A percentile compares a stretch with the other conserved stretches of the same genome.
phyloP scores from a whole-genome alignment of 1,284 basidiomycete genomes.

The Ceratobasidium sp. region DNA sequence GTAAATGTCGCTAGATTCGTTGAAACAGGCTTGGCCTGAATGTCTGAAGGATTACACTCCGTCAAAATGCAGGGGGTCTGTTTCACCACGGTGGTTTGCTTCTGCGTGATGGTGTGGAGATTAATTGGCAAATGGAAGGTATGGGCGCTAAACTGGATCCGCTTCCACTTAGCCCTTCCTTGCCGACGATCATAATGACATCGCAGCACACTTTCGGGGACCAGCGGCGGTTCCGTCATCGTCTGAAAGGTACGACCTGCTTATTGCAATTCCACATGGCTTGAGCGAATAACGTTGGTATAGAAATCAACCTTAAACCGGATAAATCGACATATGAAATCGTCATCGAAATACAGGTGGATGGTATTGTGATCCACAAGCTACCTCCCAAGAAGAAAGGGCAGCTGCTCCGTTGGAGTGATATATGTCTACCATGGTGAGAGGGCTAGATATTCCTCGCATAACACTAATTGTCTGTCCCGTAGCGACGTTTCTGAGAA shows the following conservation, averaged over 20 bases:
- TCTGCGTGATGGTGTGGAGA: too few relatives aligned
- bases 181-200: background rate
- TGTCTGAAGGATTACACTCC: too few relatives aligned
- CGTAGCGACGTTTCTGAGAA: background rate
- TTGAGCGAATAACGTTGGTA: background rate
- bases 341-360: background rate
- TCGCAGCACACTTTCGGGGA: background rate
- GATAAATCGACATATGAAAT: background rate
- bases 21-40: too few relatives aligned
- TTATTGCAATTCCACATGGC: background rate
- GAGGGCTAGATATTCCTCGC: background rate
- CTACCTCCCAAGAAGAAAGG: background rate
- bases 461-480: background rate
- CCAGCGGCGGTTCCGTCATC: background rate
- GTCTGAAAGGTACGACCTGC: background rate
- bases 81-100: too few relatives aligned
- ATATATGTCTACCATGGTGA: background rate
- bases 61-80: too few relatives aligned
- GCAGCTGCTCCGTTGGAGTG: background rate
- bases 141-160: background rate
- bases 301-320: background rate
- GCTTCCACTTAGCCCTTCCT: background rate
- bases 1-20: too few relatives aligned
- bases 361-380: background rate
- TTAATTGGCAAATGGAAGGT: background rate